Conservation (phyloP, 2,329 filamentous ascomycete species). For the Phaeosphaeria sp. region DNA sequence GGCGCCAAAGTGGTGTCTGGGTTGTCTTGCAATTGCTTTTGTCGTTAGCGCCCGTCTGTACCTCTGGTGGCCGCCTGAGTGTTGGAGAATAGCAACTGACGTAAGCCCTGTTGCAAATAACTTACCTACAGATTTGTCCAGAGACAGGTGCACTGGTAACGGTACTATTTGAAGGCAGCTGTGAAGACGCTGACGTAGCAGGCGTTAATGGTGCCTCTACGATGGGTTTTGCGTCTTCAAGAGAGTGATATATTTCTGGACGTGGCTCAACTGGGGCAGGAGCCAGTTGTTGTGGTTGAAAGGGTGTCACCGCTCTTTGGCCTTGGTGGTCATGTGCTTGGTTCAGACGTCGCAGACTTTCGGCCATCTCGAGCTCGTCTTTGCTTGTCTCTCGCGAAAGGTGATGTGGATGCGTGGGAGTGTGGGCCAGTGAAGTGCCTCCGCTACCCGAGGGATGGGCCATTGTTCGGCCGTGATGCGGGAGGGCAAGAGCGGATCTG, state of each 20-base stretch:
- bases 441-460: constrained; percentile 36
- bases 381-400: constrained; percentile 54
- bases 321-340: constrained; percentile 49
- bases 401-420: constrained; percentile 45
- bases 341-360: constrained; percentile 53
- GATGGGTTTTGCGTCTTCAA: constrained; percentile 47
- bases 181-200: constrained; percentile 25
- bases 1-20: constrained; percentile 90
- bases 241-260: constrained; percentile 48
- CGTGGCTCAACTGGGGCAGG: constrained; percentile 27
- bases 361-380: constrained; percentile 58
- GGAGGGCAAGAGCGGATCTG: constrained; percentile 8
- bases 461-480: constrained; percentile 30
- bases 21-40: constrained; percentile 92
- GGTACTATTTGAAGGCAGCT: constrained; percentile 20
- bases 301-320: constrained; percentile 21
- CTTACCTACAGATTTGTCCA: constrained; percentile 76
- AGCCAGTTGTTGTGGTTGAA: constrained; percentile 25
- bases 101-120: constrained; percentile 3
- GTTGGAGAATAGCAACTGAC: constrained; percentile 2
- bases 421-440: constrained; percentile 47
- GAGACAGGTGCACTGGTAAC: constrained; percentile 51
- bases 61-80: constrained; percentile 5
- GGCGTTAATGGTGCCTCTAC: constrained; percentile 30
- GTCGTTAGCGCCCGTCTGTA: constrained; percentile 19